A percentile compares a stretch with the other conserved stretches of the same genome.
Conservation (phyloP, 23 red algal species). For the Agarophyton chilense region DNA sequence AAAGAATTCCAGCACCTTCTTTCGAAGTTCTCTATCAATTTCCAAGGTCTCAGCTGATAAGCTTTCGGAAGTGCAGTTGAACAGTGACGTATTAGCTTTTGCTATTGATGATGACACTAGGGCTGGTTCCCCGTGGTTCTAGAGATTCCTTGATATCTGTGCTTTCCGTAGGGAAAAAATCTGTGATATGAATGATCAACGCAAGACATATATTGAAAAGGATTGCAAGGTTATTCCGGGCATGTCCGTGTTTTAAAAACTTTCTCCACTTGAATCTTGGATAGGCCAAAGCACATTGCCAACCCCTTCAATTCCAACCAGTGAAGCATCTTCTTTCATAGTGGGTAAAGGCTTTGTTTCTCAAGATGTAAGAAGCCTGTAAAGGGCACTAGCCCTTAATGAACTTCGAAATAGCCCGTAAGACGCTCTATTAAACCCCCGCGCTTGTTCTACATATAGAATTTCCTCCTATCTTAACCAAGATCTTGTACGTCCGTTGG, state of each 20-base stretch:
- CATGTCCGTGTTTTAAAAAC: slow-evolving; percentile 35
- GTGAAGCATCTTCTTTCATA: slow-evolving; percentile 16
- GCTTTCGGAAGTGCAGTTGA: background rate
- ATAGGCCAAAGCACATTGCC: slow-evolving; percentile 9
- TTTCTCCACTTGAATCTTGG: background rate
- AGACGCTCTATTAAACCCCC: background rate
- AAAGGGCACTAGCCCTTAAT: slow-evolving; percentile 19
- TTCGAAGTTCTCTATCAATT: background rate
- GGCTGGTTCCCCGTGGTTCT: no score
- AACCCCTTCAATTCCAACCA: slow-evolving; percentile 6
- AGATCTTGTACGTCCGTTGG: slow-evolving; percentile 1
- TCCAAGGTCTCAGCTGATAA: background rate
- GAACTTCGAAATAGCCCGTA: background rate
- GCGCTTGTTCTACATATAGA: background rate
- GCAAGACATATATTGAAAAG: background rate
- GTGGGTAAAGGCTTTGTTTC: slow-evolving; percentile 28
- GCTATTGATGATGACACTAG: no score
- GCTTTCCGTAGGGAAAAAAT: background rate
- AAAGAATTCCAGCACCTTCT: background rate
- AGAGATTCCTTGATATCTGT: slow-evolving; percentile 13
- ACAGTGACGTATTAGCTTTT: no score
- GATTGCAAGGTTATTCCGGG: slow-evolving; percentile 4
- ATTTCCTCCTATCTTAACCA: background rate
- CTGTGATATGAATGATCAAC: background rate
- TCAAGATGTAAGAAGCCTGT: slow-evolving; percentile 27